A percentile compares a stretch with the other conserved stretches of the same genome.
These are phyloP conservation scores for Polygonum aviculare DNA, from an alignment of 148 eudicot genomes.

Conservation along the genomic window DNA sequence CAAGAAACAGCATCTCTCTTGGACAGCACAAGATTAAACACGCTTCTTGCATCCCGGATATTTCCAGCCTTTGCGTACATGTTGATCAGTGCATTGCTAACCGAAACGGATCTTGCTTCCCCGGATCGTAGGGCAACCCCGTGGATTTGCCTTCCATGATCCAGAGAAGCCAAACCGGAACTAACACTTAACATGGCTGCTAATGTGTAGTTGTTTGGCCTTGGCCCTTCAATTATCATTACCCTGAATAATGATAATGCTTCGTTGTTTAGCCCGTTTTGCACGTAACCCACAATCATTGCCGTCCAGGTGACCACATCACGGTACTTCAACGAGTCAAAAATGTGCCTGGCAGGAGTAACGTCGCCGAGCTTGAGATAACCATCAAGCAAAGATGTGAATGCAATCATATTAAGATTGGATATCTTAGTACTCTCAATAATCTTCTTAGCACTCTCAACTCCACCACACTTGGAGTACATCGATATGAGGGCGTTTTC, in stretches of 20 bases:
- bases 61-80: conserved; percentile 38
- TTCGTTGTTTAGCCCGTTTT: conserved; percentile 26
- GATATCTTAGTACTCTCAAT: conserved; percentile 20
- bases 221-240: conserved; percentile 37
- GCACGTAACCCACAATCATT: conserved; percentile 40
- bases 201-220: conserved; percentile 30
- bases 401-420: conserved; percentile 32
- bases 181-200: conserved; percentile 32
- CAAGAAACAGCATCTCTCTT: conserved; percentile 27
- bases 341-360: conserved; percentile 29
- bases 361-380: conserved; percentile 35
- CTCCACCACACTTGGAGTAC: conserved; percentile 33
- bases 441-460: conserved; percentile 25
- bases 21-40: conserved; percentile 19
- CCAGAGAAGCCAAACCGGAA: conserved; percentile 28
- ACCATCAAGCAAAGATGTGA: conserved; percentile 37
- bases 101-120: conserved; percentile 27
- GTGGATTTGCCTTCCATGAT: conserved; percentile 39
- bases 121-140: conserved; percentile 24
- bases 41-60: conserved; percentile 18
- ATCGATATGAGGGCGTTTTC: conserved; percentile 33
- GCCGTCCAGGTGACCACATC: conserved; percentile 43
- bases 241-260: conserved; percentile 26
- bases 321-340: conserved; percentile 25
- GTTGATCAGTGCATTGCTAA: conserved; percentile 28